phyloP scores from a whole-genome alignment of 1,284 basidiomycete species.

The Rhodotorula sp. region DNA sequence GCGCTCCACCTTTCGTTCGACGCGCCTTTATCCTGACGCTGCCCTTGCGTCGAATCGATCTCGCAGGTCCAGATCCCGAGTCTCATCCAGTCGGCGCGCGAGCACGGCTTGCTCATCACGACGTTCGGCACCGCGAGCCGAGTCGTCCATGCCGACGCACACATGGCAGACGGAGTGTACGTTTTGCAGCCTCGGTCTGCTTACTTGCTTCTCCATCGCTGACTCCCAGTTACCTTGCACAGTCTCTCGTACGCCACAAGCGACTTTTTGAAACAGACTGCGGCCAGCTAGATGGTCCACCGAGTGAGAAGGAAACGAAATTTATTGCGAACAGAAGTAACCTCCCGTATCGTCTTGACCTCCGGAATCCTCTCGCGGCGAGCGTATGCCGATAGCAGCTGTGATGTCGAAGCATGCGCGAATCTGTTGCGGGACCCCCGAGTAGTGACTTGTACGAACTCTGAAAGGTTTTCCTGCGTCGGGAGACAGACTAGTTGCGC shows the following conservation, averaged over 20 bases:
- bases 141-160: constrained; percentile 36
- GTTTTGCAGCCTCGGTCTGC: background rate
- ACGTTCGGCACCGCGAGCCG: constrained; percentile 60
- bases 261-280: constrained; percentile 29
- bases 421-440: too few species aligned
- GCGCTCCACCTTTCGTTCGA: background rate
- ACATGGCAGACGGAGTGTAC: constrained; percentile 39
- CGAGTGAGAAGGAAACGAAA: background rate
- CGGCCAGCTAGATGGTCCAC: constrained; percentile 3
- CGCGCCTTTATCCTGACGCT: background rate
- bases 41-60: background rate
- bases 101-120: constrained; percentile 80
- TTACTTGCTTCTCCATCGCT: background rate
- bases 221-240: background rate
- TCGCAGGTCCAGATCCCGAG: constrained; percentile 66
- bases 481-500: too few species aligned
- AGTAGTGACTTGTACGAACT: too few species aligned
- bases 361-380: too few species aligned
- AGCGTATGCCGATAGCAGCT: too few species aligned
- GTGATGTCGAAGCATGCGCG: too few species aligned
- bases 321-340: background rate
- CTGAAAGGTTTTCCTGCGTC: too few species aligned
- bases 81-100: constrained; percentile 78
- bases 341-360: too few species aligned
- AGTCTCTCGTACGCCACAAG: constrained; percentile 32